A percentile compares a stretch with the other conserved stretches of the same genome.
phyloP scores from a whole-genome alignment of 805 yeast species.

The Saturnispora zaruensis region DNA sequence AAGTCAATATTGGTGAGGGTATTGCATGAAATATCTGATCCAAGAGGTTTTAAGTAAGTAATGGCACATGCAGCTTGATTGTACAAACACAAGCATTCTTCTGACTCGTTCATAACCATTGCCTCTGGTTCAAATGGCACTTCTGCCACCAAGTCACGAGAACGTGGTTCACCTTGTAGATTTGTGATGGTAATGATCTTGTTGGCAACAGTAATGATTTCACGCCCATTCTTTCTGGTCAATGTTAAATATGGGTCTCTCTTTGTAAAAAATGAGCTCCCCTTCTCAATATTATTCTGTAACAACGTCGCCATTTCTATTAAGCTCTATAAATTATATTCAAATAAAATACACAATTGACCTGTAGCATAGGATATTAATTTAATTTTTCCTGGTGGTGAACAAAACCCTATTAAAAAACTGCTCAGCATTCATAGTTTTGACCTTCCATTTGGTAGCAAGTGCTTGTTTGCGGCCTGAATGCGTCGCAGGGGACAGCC shows the following conservation, averaged over 20 bases:
- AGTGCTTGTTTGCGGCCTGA: slow-evolving; percentile 19
- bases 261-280: slow-evolving; percentile 10
- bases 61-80: slow-evolving; percentile 14
- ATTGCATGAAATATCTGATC: slow-evolving; percentile 11
- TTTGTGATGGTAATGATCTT: slow-evolving; percentile 17
- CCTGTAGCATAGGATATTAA: background rate
- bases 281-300: background rate
- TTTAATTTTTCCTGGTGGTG: background rate
- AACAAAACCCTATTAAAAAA: slow-evolving; percentile 4
- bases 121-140: slow-evolving; percentile 23
- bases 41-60: slow-evolving; percentile 16
- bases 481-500: background rate
- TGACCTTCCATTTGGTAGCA: slow-evolving; percentile 20
- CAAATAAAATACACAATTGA: background rate
- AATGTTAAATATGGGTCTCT: slow-evolving; percentile 16
- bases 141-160: slow-evolving; percentile 10
- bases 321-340: background rate
- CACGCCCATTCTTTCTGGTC: slow-evolving; percentile 22
- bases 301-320: background rate
- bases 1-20: background rate
- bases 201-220: slow-evolving; percentile 20
- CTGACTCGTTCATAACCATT: slow-evolving; percentile 19
- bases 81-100: slow-evolving; percentile 24
- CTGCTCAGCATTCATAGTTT: slow-evolving; percentile 4
- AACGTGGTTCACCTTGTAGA: slow-evolving; percentile 6